These are phyloP conservation scores for Cryptosporidium meleagridis DNA, from an alignment of 169 alveolate species.

Conservation along the genomic window DNA sequence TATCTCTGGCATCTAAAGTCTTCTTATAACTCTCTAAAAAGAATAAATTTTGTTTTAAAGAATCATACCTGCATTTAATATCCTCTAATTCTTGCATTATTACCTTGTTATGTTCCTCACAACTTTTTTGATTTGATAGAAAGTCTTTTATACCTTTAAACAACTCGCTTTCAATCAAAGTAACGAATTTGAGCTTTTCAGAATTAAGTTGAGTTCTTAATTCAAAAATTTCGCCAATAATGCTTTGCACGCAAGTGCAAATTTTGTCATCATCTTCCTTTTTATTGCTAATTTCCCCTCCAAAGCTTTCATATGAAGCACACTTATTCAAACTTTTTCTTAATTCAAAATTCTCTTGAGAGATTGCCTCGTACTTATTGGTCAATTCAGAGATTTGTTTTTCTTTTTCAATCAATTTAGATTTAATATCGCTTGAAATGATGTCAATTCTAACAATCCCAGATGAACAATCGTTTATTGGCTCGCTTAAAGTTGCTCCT, in stretches of 20 bases:
- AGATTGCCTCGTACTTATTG: background rate
- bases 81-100: background rate
- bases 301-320: conserved; percentile 17
- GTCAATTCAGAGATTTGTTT: background rate
- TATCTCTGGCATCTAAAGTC: conserved; percentile 19
- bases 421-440: background rate
- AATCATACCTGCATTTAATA: conserved; percentile 12
- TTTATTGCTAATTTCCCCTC: background rate
- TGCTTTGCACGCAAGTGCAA: conserved; percentile 21
- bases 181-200: background rate
- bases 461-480: background rate
- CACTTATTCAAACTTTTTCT: background rate
- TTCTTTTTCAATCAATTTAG: conserved; percentile 5
- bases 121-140: conserved; percentile 9
- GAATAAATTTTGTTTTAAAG: background rate
- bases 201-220: conserved; percentile 5
- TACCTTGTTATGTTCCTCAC: conserved; percentile 9
- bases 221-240: background rate
- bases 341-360: background rate
- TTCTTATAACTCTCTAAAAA: background rate
- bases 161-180: conserved; percentile 21
- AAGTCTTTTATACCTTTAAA: conserved; percentile 7
- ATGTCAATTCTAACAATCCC: background rate
- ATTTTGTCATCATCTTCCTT: background rate
- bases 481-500: background rate